Conservation (phyloP, 441 rosid species). For the Gossypium schwendimanii region DNA sequence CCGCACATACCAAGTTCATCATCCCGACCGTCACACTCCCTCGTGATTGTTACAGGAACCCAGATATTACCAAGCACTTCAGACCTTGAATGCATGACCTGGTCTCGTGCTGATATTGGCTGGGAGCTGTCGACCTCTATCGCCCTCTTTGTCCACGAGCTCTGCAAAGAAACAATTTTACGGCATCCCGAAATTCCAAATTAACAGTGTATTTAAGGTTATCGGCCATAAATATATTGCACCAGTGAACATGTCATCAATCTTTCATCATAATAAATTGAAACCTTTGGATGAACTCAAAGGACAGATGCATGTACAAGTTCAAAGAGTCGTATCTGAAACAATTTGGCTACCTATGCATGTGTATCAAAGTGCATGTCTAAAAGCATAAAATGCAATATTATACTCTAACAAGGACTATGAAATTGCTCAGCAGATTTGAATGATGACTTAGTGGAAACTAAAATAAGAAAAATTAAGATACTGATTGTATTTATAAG, state of each 20-base stretch:
- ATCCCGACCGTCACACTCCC: constrained; percentile 12
- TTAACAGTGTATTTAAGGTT: background rate
- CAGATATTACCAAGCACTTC: constrained; percentile 27
- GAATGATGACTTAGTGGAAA: background rate
- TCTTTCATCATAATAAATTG: background rate
- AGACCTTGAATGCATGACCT: constrained; percentile 26
- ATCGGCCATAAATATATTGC: background rate
- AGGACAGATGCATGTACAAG: background rate
- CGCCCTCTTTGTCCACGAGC: constrained; percentile 40
- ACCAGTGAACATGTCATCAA: background rate
- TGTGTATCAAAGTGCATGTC: background rate
- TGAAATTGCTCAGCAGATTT: background rate
- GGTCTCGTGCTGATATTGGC: constrained; percentile 20
- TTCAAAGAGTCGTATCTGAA: background rate
- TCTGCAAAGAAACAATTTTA: constrained; percentile 25
- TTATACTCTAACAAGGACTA: background rate
- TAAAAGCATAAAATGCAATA: background rate
- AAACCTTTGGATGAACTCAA: background rate
- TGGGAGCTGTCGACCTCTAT: constrained; percentile 33
- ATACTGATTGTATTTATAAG: background rate
- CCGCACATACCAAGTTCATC: constrained; percentile 27
- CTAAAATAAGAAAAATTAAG: background rate
- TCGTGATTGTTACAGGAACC: constrained; percentile 15
- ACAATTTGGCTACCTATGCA: background rate
- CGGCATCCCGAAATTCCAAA: constrained; percentile 5